Evolutionary conservation across 257 asterid species (phyloP), one percentile per base, ranked within the genome.

Genomic region (Gardenia jasminoides): DNA sequence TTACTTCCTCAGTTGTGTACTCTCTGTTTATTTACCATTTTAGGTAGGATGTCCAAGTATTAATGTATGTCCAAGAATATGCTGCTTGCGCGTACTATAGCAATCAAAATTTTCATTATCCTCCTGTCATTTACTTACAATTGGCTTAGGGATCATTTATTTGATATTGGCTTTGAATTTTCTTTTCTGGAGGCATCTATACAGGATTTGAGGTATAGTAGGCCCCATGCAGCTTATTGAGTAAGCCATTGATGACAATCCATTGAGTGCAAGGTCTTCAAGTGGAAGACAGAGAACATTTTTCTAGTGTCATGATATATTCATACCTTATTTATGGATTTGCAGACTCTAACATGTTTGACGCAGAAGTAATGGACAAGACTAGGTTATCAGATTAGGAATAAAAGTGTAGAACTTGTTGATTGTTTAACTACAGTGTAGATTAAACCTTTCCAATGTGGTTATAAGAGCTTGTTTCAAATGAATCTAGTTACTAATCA

Each of bases 81-180:
- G 67, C 54, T 82, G 52, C 64, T 79, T 46, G 62, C 44, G 17
- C 46, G 67, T 19, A 36, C 12, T 58, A 16, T 65, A 24, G 78
- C 70, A 39, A 41, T 56, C 48, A 10, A 46, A 31, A 6, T 31
- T 26, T 6, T 30, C 3, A 28, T 31, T 33, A 71, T 61, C 48
- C 41, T 56, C 39, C 36, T 31, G 52, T 36, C 46, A n/a, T 68
- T 72, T 12, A 70, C 28, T 59, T 39, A n/a, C 24, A 31, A 6
- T 22, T 30, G 69, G 58, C n/a, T 10, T 15, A 16, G 31, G 41
- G n/a, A 6, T 68, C 54, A 3, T 6, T n/a, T 52, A 39, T 50
- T 52, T 39, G 13, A 7, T n/a, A 24, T 46, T 36, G 59, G 43
- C 44, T 72, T 26, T 12, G 12, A 15, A 26, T 4, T 22, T 31